Base-by-base conservation (phyloP, 257 asterid species). In the Petunia secreta region DNA sequence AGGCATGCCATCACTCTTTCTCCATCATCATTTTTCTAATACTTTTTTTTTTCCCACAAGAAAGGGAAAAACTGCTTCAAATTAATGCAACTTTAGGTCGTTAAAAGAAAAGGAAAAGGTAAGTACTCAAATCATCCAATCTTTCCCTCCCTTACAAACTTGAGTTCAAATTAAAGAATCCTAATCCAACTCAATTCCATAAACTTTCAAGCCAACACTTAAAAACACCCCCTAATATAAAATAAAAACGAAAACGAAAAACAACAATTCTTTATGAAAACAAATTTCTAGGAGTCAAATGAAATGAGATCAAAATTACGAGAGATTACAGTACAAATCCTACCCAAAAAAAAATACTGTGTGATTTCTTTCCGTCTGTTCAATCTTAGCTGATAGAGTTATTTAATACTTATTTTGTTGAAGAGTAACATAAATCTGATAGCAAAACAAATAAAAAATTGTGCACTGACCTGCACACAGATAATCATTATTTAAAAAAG, bases 151-250 rank as follows among this genome's bases (percentile, higher is more conserved):
- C 66, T 79, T 82, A 79, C 90, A 88, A 58, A 84, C 91, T 80
- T 83, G 83, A 83, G 88, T 91, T 92, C 90, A 91, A 92, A 91
- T 90, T 90, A 85, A 89, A 87, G 89, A 86, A 84, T 84, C 85
- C 62, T 62, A 54, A 79, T 79, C 86, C 80, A 85, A 48, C 85
- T 76, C 57, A 80, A 16, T 13, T 16, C 68, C 80, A 43, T 34
- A 16, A 85, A 82, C 57, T 78, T 75, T 67, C 75, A 43, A 84
- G 75, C 48, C 82, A 64, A 10, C 38, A 40, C 15, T 4, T 3
- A 46, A 55, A 57, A 78, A 52, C 53, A 9, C 74, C 67, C 38
- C 44, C 57, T 40, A 74, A 40, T n/a, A n/a, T n/a, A 5, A 68
- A 10, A 25, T 36, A 67, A 80, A 11, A n/a, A 11, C 36, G 8